phyloP scores from a whole-genome alignment of 129 eudicot species.

The Gnaphalium uliginosum region DNA sequence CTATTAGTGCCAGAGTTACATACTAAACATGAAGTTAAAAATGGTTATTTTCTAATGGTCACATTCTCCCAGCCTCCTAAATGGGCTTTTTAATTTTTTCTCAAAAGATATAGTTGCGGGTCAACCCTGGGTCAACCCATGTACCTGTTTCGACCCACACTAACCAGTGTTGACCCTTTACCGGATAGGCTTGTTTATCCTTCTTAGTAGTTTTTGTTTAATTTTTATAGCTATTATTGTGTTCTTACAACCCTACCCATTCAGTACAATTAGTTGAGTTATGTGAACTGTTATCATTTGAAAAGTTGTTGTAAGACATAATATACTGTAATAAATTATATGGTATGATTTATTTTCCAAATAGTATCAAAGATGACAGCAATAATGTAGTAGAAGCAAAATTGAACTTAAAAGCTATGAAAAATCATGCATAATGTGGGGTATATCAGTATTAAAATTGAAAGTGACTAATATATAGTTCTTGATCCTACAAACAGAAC shows the following conservation, averaged over 20 bases:
- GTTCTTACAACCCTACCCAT: background rate
- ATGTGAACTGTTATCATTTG: background rate
- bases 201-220: too few species aligned
- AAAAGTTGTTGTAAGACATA: background rate
- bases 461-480: slow-evolving; percentile 16
- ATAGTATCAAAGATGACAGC: slow-evolving; percentile 7
- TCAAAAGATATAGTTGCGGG: too few species aligned
- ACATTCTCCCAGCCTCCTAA: background rate
- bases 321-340: background rate
- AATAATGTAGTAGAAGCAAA: slow-evolving; percentile 36
- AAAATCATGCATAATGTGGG: slow-evolving; percentile 27
- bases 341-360: background rate
- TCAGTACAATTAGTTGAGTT: background rate
- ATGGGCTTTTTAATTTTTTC: too few species aligned
- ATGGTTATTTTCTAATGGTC: background rate
- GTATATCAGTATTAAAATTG: slow-evolving; percentile 7
- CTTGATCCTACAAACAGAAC: slow-evolving; percentile 17
- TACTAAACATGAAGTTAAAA: background rate
- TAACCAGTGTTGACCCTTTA: background rate
- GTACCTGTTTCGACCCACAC: background rate
- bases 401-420: slow-evolving; percentile 27
- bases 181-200: background rate
- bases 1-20: background rate
- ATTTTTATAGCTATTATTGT: too few species aligned
- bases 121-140: too few species aligned